Evolutionary conservation across 805 yeast species (phyloP).

Genomic region (Wickerhamomyces kurtzmanii): DNA sequence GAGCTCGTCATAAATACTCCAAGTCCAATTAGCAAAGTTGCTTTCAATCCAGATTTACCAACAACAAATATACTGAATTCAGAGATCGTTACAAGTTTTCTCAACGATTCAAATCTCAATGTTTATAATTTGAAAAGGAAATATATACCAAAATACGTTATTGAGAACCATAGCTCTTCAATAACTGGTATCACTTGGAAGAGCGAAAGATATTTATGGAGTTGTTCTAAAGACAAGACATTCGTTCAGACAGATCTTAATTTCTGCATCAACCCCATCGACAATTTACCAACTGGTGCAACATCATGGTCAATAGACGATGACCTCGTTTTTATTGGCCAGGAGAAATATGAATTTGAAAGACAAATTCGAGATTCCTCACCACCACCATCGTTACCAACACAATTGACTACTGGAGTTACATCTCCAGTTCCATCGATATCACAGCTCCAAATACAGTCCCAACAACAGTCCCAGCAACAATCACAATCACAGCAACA

Average conservation of each 20-base stretch:
- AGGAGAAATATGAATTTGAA: slow-evolving; percentile 33
- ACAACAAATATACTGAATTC: slow-evolving; percentile 37
- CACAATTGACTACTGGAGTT: background rate
- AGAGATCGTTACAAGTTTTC: slow-evolving; percentile 63
- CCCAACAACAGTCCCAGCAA: slow-evolving; percentile 2
- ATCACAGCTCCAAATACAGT: slow-evolving; percentile 9
- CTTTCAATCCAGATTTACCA: slow-evolving; percentile 47
- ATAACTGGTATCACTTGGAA: slow-evolving; percentile 52
- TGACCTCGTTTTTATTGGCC: slow-evolving; percentile 41
- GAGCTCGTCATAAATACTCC: slow-evolving; percentile 67
- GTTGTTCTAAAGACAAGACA: slow-evolving; percentile 40
- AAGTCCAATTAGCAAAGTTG: slow-evolving; percentile 67
- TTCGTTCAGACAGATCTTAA: slow-evolving; percentile 39
- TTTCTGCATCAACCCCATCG: slow-evolving; percentile 30
- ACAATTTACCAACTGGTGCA: slow-evolving; percentile 40
- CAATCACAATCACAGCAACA: slow-evolving; percentile 3
- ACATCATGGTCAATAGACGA: slow-evolving; percentile 50
- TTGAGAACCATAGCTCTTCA: slow-evolving; percentile 37
- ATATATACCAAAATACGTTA: slow-evolving; percentile 53
- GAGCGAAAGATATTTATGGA: slow-evolving; percentile 33
- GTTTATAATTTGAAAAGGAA: slow-evolving; percentile 64
- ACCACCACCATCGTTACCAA: background rate
- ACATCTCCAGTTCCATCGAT: background rate
- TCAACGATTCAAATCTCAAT: slow-evolving; percentile 58
- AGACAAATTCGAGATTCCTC: slow-evolving; percentile 1